Conservation (phyloP, 257 asterid genomes). For the Solanum dulcamara region DNA sequence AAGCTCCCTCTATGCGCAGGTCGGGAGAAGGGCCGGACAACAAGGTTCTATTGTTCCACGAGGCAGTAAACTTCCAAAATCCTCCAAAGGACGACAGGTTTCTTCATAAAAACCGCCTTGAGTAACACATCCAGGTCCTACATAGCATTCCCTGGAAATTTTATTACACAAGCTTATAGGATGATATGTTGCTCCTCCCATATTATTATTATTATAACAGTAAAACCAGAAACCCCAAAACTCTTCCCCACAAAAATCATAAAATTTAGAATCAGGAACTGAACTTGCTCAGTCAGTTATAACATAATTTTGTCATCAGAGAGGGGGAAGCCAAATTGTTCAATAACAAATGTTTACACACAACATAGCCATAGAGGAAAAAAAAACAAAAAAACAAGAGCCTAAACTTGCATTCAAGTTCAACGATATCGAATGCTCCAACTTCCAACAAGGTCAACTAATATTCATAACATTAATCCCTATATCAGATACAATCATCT, state of each 20-base stretch:
- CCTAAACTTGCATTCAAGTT: background rate
- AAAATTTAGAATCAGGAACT: background rate
- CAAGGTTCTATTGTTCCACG: background rate
- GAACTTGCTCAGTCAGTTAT: background rate
- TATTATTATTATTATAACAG: background rate
- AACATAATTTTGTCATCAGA: background rate
- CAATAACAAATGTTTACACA: background rate
- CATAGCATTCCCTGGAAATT: conserved; percentile 9
- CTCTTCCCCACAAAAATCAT: background rate
- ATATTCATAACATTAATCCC: background rate
- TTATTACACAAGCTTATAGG: background rate
- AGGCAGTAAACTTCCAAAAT: conserved; percentile 2
- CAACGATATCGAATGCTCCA: background rate
- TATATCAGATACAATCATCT: background rate
- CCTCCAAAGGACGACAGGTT: background rate
- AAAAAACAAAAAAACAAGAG: background rate
- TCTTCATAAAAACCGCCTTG: conserved; percentile 4
- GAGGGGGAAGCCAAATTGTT: background rate
- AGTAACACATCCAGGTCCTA: conserved; percentile 6
- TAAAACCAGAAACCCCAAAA: background rate
- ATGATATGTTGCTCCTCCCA: background rate
- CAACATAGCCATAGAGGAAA: background rate
- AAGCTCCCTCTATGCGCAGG: background rate
- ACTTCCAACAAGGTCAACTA: background rate
- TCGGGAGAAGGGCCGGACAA: background rate